Evolutionary conservation across 345 rosid species (phyloP).

Genomic region (Eucalyptus camaldulensis): DNA sequence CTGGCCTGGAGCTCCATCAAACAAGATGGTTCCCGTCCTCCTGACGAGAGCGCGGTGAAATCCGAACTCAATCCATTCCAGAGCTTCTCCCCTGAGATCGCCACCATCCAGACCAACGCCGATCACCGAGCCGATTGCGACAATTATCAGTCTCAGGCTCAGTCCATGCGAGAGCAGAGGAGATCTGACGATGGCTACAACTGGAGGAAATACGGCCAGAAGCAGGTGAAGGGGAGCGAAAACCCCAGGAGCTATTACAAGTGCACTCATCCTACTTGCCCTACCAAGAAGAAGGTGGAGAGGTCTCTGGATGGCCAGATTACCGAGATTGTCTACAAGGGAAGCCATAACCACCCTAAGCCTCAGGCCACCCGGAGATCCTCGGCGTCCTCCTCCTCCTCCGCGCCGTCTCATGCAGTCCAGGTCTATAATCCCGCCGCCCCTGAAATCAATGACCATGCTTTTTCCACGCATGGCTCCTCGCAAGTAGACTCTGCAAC

Average conservation of each 20-base stretch:
- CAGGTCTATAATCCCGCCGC: slow-evolving; percentile 7
- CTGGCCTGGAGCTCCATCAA: slow-evolving; percentile 22
- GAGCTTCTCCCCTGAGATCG: slow-evolving; percentile 31
- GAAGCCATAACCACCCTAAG: slow-evolving; percentile 82
- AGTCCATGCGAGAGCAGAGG: slow-evolving; percentile 36
- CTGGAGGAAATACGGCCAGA: slow-evolving; percentile 98
- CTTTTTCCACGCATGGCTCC: slow-evolving; percentile 12
- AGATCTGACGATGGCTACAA: slow-evolving; percentile 83
- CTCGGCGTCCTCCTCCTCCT: slow-evolving; percentile 18
- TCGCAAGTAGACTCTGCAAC: slow-evolving; percentile 44
- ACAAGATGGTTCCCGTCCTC: slow-evolving; percentile 4
- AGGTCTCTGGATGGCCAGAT: slow-evolving; percentile 72
- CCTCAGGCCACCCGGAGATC: slow-evolving; percentile 64
- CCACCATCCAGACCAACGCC: slow-evolving; percentile 21
- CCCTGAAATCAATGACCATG: slow-evolving; percentile 28
- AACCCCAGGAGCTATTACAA: slow-evolving; percentile 92
- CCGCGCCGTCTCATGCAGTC: slow-evolving; percentile 6
- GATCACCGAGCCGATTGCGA: slow-evolving; percentile 16
- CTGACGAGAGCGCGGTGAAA: slow-evolving; percentile 4
- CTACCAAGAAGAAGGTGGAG: slow-evolving; percentile 92
- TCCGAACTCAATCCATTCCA: slow-evolving; percentile 7
- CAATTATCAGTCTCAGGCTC: slow-evolving; percentile 21
- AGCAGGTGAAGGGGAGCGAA: slow-evolving; percentile 91
- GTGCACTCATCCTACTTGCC: slow-evolving; percentile 72
- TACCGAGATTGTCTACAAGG: slow-evolving; percentile 84